Base-by-base conservation (phyloP, 352 stramenopile genomes). In the Phytophthora rubi region DNA sequence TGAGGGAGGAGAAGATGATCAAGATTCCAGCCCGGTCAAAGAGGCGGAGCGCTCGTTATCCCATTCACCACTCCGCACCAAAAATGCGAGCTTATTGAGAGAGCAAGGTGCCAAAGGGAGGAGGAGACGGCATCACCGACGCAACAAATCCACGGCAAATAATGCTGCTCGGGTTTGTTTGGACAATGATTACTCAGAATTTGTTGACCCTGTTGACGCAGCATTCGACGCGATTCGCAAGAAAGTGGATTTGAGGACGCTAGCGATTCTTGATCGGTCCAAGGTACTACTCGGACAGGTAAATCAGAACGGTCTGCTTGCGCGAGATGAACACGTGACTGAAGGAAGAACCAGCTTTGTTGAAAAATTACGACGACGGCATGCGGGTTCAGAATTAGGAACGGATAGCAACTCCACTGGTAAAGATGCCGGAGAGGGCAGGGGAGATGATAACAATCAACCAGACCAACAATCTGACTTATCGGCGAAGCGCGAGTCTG, bases 231-330 rank as follows among this genome's bases (percentile, higher is more conserved):
- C 71, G 2, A 59, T 80, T 8, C 73, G 75, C 4, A 77, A 62
- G 30, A 89, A 84, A 74, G 71, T 91, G 4, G 80, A 82, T 4
- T 45, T 79, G 52, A 75, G 76, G 39, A 92, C 84, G 8, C 70
- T 86, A 4, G 82, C 84, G 0, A 89, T 92, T 21, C 68, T 92
- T 0, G 77, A 89, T 45, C 75, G 77, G 10, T 83, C 79, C 12
- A 81, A 81, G 28, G 54, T 58, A 1, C 71, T 90, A n/a, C 68
- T 92, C 28, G 70, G 54, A 5, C 55, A 75, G 52, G 75, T 61
- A 21, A 81, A 65, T 13, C 51, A 70, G 9, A 8, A 39, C 33
- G 33, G 33, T 39, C 10, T 39, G 33, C 53, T 21, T 18, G 62
- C 51, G 21, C 59, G 18, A 21, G 56, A 37, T 39, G 51, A 30